These are phyloP conservation scores for Biscogniauxia marginata DNA, from an alignment of 2,329 filamentous ascomycete species.

Conservation along the genomic window DNA sequence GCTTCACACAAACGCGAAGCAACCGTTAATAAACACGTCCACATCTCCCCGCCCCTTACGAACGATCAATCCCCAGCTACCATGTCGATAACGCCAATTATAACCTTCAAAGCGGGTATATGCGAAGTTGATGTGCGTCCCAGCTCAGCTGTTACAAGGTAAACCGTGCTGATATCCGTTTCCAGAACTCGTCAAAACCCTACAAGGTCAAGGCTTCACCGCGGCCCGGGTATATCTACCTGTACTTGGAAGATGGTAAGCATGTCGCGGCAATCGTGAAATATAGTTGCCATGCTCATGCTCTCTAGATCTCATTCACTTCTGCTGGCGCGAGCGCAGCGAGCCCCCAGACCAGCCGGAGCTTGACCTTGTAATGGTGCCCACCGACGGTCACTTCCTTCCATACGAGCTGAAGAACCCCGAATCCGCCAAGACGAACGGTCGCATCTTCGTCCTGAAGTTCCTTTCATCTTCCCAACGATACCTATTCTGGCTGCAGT, in stretches of 20 bases:
- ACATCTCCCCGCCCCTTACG: not conserved
- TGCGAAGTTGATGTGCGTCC: slow-evolving; percentile 78
- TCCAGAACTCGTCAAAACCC: slow-evolving; percentile 44
- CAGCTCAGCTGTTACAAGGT: slow-evolving; percentile 4
- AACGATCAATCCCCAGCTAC: slow-evolving; percentile 17
- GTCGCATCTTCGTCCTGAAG: slow-evolving; percentile 89
- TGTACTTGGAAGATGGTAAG: slow-evolving; percentile 85
- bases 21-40: not conserved
- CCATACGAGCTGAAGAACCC: slow-evolving; percentile 68
- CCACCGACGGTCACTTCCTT: slow-evolving; percentile 80
- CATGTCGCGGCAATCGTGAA: not conserved
- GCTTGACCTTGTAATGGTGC: slow-evolving; percentile 91
- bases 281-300: slow-evolving; percentile 13
- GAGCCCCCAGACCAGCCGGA: slow-evolving; percentile 70
- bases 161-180: slow-evolving; percentile 15
- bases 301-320: slow-evolving; percentile 78
- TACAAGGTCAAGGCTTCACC: slow-evolving; percentile 71
- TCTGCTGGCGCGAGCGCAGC: slow-evolving; percentile 89
- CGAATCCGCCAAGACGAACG: slow-evolving; percentile 68
- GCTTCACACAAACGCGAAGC: slow-evolving; percentile 6
- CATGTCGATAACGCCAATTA: slow-evolving; percentile 84
- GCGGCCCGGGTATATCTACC: slow-evolving; percentile 83
- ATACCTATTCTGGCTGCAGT: slow-evolving; percentile 95
- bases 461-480: slow-evolving; percentile 90
- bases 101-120: slow-evolving; percentile 94